Evolutionary conservation across 1,284 basidiomycete species (phyloP).

Genomic region (Inonotus obliquus): DNA sequence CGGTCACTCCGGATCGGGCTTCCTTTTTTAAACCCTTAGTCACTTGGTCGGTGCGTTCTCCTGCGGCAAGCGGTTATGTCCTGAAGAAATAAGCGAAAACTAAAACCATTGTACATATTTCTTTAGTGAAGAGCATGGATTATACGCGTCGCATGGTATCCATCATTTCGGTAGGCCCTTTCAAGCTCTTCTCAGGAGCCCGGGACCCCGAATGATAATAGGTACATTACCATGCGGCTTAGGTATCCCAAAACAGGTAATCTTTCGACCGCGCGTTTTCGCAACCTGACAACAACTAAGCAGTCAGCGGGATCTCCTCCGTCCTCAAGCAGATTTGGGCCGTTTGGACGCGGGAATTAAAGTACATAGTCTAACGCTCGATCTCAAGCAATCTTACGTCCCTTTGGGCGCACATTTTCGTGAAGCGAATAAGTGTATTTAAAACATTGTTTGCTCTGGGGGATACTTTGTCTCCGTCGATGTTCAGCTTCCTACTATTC

Average conservation of each 20-base stretch:
- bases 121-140: background rate
- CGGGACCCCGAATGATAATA: background rate
- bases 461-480: background rate
- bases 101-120: background rate
- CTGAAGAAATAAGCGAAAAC: background rate
- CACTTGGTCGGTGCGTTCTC: no score
- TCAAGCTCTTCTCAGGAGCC: background rate
- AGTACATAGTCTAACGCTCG: background rate
- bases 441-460: background rate
- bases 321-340: background rate
- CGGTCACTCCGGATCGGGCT: no score
- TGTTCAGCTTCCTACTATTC: background rate
- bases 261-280: background rate
- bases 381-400: background rate
- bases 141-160: background rate
- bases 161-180: background rate
- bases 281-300: background rate
- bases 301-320: background rate
- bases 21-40: no score
- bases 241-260: background rate
- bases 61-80: background rate
- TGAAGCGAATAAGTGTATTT: background rate
- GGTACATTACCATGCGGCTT: background rate
- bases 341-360: background rate
- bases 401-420: background rate